Conservation (phyloP, 345 rosid genomes). For the Citrus reticulata region DNA sequence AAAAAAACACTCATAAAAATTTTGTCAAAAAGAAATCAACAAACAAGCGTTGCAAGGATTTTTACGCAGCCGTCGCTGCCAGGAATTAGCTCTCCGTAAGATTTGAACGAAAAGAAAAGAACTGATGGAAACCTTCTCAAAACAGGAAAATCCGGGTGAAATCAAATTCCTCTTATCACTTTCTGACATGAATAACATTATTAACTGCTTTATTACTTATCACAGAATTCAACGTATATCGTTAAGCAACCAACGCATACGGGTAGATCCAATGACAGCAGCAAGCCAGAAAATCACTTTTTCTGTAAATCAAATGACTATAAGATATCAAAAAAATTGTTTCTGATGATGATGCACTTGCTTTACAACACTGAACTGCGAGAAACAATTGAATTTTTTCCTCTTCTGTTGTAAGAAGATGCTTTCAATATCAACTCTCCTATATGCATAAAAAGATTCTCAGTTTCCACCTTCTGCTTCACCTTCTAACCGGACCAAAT, state of each 20-base stretch:
- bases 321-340: neutral
- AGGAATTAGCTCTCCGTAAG: neutral
- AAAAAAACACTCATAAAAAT: no score
- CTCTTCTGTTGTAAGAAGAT: neutral
- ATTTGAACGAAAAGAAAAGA: neutral
- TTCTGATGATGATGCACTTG: neutral
- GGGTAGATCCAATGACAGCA: neutral
- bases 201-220: neutral
- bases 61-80: neutral
- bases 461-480: neutral
- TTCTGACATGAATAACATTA: neutral
- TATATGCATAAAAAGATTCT: neutral
- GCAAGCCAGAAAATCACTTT: neutral
- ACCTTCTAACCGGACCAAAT: constrained; percentile 23
- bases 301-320: neutral
- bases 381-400: neutral
- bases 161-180: no score
- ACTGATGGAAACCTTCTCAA: neutral
- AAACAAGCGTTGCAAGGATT: neutral
- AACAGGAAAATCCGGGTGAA: neutral
- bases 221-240: neutral
- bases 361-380: neutral
- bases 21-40: no score
- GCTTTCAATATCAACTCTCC: neutral
- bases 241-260: neutral